A percentile compares a stretch with the other conserved stretches of the same genome.
Evolutionary conservation across 2,329 filamentous ascomycete genomes (phyloP).

Genomic region (Ophioceras dolichostomum): DNA sequence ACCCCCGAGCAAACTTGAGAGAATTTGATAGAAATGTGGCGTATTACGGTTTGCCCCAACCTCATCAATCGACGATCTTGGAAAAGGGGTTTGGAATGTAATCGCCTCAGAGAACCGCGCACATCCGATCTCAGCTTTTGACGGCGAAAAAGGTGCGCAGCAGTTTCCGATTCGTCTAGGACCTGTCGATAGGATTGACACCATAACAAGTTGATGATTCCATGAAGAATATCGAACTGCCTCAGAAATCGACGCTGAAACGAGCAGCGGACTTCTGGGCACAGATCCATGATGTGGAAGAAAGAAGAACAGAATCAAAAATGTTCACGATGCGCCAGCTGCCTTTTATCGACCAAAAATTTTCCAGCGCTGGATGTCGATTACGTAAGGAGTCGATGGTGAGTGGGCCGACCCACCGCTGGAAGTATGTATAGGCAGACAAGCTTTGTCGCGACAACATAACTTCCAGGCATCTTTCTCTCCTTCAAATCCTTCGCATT

Average conservation of each 20-base stretch:
- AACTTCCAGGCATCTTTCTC: too few relatives aligned
- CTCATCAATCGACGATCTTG: slow-evolving; percentile 83
- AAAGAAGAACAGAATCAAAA: slow-evolving; percentile 14
- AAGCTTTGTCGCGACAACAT: too few relatives aligned
- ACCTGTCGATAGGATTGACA: slow-evolving; percentile 95
- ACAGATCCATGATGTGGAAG: slow-evolving; percentile 60
- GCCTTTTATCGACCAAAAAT: slow-evolving; percentile 16
- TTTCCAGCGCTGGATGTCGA: too few relatives aligned
- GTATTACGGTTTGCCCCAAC: slow-evolving; percentile 83
- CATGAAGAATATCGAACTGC: slow-evolving; percentile 77
- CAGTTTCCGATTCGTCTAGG: slow-evolving; percentile 61
- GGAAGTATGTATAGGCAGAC: too few relatives aligned
- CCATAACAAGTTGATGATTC: slow-evolving; percentile 64
- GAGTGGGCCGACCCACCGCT: too few relatives aligned
- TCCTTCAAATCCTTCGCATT: slow-evolving; percentile 4
- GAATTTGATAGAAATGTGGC: too few relatives aligned
- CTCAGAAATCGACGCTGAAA: slow-evolving; percentile 66
- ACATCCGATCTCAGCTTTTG: slow-evolving; percentile 55
- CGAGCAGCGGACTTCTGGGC: slow-evolving; percentile 64
- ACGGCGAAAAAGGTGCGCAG: slow-evolving; percentile 53
- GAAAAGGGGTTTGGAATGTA: slow-evolving; percentile 87
- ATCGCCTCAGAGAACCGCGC: slow-evolving; percentile 45
- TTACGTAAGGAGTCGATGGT: too few relatives aligned
- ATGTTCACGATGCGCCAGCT: neutral
- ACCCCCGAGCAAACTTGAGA: too few relatives aligned